A percentile compares a stretch with the other conserved stretches of the same genome.
Conservation (phyloP, 257 asterid genomes). For the Ligustrum vulgare region DNA sequence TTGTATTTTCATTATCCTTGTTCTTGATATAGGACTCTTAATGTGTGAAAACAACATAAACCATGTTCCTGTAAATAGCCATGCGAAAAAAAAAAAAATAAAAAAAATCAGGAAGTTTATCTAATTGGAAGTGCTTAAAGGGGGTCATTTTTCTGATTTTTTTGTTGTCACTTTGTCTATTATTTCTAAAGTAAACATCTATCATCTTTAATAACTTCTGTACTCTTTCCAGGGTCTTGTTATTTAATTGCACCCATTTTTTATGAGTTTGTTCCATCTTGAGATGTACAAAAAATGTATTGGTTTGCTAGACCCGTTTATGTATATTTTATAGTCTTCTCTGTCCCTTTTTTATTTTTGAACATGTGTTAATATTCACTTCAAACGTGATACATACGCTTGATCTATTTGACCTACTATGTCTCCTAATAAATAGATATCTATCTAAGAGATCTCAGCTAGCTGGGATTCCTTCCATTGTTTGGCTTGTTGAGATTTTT, state of each 20-base stretch:
- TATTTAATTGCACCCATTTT: neutral
- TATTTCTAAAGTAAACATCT: neutral
- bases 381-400: neutral
- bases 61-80: neutral
- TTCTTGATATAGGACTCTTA: slow-evolving; percentile 5
- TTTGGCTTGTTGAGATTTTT: neutral
- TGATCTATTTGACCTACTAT: no score
- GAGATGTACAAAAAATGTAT: neutral
- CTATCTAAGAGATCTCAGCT: neutral
- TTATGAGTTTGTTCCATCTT: neutral
- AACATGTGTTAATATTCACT: neutral
- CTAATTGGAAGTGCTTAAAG: neutral
- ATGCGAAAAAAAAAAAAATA: neutral
- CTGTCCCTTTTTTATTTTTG: neutral
- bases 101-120: neutral
- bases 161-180: neutral
- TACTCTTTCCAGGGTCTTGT: neutral
- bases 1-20: slow-evolving; percentile 6
- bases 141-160: neutral
- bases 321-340: neutral
- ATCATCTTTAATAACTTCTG: neutral
- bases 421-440: neutral
- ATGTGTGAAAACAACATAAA: neutral
- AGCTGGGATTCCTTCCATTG: neutral
- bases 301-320: neutral